phyloP scores from a whole-genome alignment of 148 eudicot genomes.

The Rhododendron ferrugineum region DNA sequence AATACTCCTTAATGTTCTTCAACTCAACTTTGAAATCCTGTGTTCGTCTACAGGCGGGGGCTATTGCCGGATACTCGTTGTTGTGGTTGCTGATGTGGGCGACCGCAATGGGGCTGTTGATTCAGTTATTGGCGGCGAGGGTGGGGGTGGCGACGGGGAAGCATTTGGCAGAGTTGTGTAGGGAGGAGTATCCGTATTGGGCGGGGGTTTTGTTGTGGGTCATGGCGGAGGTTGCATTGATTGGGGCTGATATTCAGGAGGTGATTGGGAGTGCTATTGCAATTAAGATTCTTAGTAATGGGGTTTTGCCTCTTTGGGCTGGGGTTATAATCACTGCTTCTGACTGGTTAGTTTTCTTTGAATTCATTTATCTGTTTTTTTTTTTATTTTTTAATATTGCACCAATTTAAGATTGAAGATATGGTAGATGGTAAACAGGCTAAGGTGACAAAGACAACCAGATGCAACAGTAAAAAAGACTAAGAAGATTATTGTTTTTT shows the following conservation, averaged over 20 bases:
- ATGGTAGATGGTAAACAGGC: neutral
- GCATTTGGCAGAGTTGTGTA: conserved; percentile 77
- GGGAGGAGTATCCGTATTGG: conserved; percentile 83
- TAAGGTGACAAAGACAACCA: neutral
- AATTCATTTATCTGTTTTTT: neutral
- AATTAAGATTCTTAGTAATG: conserved; percentile 68
- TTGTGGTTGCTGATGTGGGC: conserved; percentile 86
- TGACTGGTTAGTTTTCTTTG: conserved; percentile 56
- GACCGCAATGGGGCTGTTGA: conserved; percentile 64
- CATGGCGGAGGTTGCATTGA: conserved; percentile 83
- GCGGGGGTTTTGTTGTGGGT: conserved; percentile 62
- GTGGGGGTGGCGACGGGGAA: conserved; percentile 79
- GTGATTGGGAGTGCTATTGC: conserved; percentile 96
- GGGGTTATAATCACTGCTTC: conserved; percentile 83
- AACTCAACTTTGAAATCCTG: neutral
- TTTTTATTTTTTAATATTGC: neutral
- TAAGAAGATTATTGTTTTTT: neutral
- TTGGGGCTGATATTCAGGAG: conserved; percentile 94
- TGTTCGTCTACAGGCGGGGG: conserved; percentile 46
- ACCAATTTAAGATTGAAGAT: neutral
- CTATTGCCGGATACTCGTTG: conserved; percentile 76
- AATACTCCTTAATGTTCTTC: neutral
- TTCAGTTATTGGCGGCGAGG: conserved; percentile 66
- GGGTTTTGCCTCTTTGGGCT: conserved; percentile 77
- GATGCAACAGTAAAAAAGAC: neutral